These are phyloP conservation scores for Arthrinium puccinioides DNA, from an alignment of 2,329 filamentous ascomycete genomes.

Conservation along the genomic window DNA sequence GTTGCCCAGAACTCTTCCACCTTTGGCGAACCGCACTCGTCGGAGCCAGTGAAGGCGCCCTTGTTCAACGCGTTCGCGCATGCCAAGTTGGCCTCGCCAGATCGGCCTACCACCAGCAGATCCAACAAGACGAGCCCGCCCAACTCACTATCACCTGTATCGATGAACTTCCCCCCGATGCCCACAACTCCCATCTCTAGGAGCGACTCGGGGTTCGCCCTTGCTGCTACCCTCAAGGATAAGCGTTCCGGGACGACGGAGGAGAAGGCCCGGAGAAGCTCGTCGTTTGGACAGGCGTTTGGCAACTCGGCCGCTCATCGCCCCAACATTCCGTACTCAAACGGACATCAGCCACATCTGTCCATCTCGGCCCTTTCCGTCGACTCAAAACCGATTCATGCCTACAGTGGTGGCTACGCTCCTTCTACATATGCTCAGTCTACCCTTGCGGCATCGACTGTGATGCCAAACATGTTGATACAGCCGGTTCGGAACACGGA, in stretches of 20 bases:
- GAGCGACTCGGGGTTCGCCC: conserved; percentile 84
- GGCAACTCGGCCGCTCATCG: conserved; percentile 62
- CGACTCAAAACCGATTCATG: conserved; percentile 64
- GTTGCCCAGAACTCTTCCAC: conserved; percentile 83
- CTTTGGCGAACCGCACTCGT: conserved; percentile 63
- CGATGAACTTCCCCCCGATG: conserved; percentile 67
- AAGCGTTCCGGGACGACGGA: conserved; percentile 91
- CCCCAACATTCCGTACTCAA: conserved; percentile 68
- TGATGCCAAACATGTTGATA: conserved; percentile 79
- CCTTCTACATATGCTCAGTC: conserved; percentile 80
- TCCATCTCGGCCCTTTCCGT: conserved; percentile 54
- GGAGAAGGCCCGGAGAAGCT: conserved; percentile 69
- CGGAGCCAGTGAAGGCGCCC: conserved; percentile 46
- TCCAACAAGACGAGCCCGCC: conserved; percentile 56
- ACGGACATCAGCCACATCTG: conserved; percentile 51
- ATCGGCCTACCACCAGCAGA: conserved; percentile 71
- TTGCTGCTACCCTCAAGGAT: conserved; percentile 80
- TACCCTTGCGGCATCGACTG: conserved; percentile 76
- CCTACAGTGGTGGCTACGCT: conserved; percentile 69
- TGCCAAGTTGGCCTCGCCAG: conserved; percentile 61
- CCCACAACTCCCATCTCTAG: conserved; percentile 75
- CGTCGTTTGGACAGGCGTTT: conserved; percentile 80
- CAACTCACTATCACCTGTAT: conserved; percentile 67
- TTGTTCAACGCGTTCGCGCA: conserved; percentile 90
- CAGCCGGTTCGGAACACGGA: conserved; percentile 75